phyloP scores from a whole-genome alignment of 257 asterid genomes.

The Henckelia pumila region DNA sequence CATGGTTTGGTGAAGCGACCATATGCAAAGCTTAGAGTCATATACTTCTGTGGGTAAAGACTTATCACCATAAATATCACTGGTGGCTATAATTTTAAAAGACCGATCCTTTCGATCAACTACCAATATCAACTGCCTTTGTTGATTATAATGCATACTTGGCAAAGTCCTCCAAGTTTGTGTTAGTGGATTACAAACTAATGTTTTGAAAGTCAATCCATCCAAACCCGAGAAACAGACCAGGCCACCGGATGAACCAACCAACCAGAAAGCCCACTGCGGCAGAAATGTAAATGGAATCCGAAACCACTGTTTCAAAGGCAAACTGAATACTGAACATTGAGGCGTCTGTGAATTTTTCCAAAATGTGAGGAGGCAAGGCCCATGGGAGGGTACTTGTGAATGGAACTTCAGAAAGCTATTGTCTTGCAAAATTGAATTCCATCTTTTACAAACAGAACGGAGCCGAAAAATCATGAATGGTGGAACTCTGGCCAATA shows the following conservation, averaged over 20 bases:
- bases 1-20: constrained; percentile 91
- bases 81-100: constrained; percentile 86
- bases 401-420: constrained; percentile 93
- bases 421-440: constrained; percentile 77
- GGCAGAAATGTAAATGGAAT: constrained; percentile 89
- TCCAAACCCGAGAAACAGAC: constrained; percentile 92
- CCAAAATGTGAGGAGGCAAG: constrained; percentile 94
- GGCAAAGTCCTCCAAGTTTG: constrained; percentile 93
- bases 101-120: constrained; percentile 74
- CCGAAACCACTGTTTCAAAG: constrained; percentile 93
- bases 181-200: constrained; percentile 84
- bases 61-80: constrained; percentile 81
- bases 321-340: constrained; percentile 92
- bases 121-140: constrained; percentile 88
- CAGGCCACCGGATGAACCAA: constrained; percentile 98
- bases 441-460: constrained; percentile 95
- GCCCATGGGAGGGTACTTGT: constrained; percentile 94
- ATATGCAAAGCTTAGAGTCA: constrained; percentile 68
- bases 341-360: constrained; percentile 82
- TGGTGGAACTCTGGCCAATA: constrained; percentile 92
- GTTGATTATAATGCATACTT: constrained; percentile 86
- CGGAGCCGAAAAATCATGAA: constrained; percentile 91
- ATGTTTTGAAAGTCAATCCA: constrained; percentile 66
- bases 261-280: constrained; percentile 92
- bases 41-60: constrained; percentile 94